phyloP scores from a whole-genome alignment of 176 grass and related monocot genomes.

The Carex cristatella region DNA sequence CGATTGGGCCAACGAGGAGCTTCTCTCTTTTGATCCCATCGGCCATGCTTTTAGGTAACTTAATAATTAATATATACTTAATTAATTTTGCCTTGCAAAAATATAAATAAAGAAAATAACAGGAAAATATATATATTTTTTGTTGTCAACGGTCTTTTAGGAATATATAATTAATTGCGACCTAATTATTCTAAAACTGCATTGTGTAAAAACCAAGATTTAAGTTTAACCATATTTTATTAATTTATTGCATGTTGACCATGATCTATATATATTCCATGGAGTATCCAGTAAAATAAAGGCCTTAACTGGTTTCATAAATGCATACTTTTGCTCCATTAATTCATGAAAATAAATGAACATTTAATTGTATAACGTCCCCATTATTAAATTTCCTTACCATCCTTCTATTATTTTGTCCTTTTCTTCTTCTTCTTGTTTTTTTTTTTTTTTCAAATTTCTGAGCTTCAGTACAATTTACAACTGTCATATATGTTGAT shows the following conservation, averaged over 20 bases:
- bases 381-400: not conserved
- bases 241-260: not conserved
- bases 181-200: not conserved
- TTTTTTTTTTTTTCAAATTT: not conserved
- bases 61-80: not conserved
- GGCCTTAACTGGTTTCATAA: not conserved
- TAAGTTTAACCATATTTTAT: not conserved
- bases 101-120: not conserved
- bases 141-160: not conserved
- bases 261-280: not conserved
- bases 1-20: conserved; percentile 79
- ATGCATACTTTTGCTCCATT: not conserved
- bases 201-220: not conserved
- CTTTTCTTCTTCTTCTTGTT: not conserved
- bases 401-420: not conserved
- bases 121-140: not conserved
- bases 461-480: not conserved
- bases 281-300: not conserved
- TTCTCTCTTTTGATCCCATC: conserved; percentile 45
- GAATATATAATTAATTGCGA: not conserved
- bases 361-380: not conserved
- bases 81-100: not conserved
- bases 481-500: not conserved
- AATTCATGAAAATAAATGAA: not conserved
- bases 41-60: conserved; percentile 46